Evolutionary conservation across 352 stramenopile species (phyloP), one percentile per base, ranked within the genome.

Genomic region (Pilasporangium apinafurcum): DNA sequence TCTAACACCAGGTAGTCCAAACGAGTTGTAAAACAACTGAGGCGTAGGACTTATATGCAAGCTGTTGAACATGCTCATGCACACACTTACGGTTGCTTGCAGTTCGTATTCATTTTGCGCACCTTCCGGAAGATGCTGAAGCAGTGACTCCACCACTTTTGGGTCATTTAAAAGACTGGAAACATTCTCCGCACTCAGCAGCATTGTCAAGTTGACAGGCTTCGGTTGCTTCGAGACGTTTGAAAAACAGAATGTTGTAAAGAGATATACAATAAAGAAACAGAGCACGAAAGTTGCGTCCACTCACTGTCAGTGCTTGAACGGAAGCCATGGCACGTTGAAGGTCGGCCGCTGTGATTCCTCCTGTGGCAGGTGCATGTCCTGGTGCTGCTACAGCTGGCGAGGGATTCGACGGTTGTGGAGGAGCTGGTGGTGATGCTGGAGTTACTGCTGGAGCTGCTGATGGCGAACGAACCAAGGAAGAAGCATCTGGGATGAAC

Each of bases 261-360:
- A 9, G 7, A 37, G 8, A 31, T 10, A 30, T 13, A 37, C 5
- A 12, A 13, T 12, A 47, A 25, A 13, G 31, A 12, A 1, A 41
- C 13, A 34, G 24, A 38, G 18, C 5, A 22, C 20, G 17, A 3
- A 0, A 12, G 36, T 14, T 14, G 27, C 56, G 27, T 43, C n/a
- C n/a, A n/a, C n/a, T n/a, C n/a, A 89, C 76, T 26, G 72, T 39
- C 17, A 87, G 56, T 21, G 70, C 63, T 35, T 92, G 73, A 30
- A 92, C 77, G 39, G 75, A 79, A 22, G 79, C 70, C 73, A 96
- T 94, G 4, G 86, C 86, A 16, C 83, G 80, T 56, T 93, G 80
- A 0, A 96, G 53, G 48, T 95, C 84, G 14, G 72, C 86, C 2
- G 80, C 77, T 7, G 82, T 93, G 54, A 95, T 72, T 2, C 40